Evolutionary conservation across 1,284 basidiomycete genomes (phyloP).

Genomic region (Puccinia brachypodii): DNA sequence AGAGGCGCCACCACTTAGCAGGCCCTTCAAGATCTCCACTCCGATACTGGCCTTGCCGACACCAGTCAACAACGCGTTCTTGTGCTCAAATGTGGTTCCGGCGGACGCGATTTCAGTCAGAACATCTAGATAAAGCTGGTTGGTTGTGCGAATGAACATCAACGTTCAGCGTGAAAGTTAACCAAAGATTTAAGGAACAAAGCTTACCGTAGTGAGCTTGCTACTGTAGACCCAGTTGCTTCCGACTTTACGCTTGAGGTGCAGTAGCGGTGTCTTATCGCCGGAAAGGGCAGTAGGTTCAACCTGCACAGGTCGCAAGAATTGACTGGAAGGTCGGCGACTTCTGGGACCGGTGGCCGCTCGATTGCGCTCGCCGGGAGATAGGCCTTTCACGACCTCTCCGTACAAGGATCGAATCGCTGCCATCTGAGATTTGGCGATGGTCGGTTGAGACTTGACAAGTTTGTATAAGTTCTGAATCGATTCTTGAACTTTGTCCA

Average conservation of each 20-base stretch:
- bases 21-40: slow-evolving; percentile 92
- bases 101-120: slow-evolving; percentile 96
- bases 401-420: slow-evolving; percentile 96
- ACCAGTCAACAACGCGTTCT: slow-evolving; percentile 95
- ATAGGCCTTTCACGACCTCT: slow-evolving; percentile 70
- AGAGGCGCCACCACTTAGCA: slow-evolving; percentile 91
- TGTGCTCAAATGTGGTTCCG: slow-evolving; percentile 96
- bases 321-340: slow-evolving; percentile 86
- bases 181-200: slow-evolving; percentile 64
- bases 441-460: slow-evolving; percentile 93
- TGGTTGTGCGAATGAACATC: not conserved
- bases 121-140: slow-evolving; percentile 73
- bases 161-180: not conserved
- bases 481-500: slow-evolving; percentile 94
- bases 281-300: slow-evolving; percentile 73
- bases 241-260: slow-evolving; percentile 96
- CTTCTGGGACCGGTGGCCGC: slow-evolving; percentile 61
- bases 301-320: slow-evolving; percentile 80
- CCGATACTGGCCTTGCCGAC: slow-evolving; percentile 98
- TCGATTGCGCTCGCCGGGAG: slow-evolving; percentile 49
- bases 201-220: slow-evolving; percentile 70
- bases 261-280: slow-evolving; percentile 89
- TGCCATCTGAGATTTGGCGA: slow-evolving; percentile 94
- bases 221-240: slow-evolving; percentile 93
- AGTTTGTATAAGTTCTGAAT: slow-evolving; percentile 95